Percentiles rank a stretch among this genome's conserved stretches.
Conservation (phyloP, 2,329 filamentous ascomycete species). For the Ophiocordyceps australis region DNA sequence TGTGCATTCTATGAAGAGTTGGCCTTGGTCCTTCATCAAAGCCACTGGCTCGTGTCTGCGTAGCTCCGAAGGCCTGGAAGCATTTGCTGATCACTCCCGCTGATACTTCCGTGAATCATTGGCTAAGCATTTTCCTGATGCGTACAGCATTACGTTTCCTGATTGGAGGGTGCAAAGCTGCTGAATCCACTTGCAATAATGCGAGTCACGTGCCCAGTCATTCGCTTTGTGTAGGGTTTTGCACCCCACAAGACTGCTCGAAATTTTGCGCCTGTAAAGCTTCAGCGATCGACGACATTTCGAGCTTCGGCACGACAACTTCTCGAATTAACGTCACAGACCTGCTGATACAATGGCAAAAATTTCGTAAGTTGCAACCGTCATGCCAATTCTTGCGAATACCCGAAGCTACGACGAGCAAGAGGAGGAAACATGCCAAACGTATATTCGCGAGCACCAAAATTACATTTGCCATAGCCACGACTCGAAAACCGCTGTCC, state of each 20-base stretch:
- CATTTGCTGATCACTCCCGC: too few relatives aligned
- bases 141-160: not conserved
- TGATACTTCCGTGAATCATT: too few relatives aligned
- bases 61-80: too few relatives aligned
- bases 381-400: constrained; percentile 5
- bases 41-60: too few relatives aligned
- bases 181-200: constrained; percentile 5
- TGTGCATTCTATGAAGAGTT: too few relatives aligned
- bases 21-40: too few relatives aligned
- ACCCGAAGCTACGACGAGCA: constrained; percentile 5
- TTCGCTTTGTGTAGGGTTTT: constrained; percentile 20
- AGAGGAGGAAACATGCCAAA: constrained; percentile 6
- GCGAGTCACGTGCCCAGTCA: constrained; percentile 14
- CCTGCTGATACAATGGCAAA: constrained; percentile 42
- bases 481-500: too few relatives aligned
- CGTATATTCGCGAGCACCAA: too few relatives aligned
- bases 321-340: constrained; percentile 21
- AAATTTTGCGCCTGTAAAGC: constrained; percentile 16
- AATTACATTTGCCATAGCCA: too few relatives aligned
- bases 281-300: constrained; percentile 14
- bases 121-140: too few relatives aligned
- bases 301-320: constrained; percentile 17
- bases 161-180: not conserved
- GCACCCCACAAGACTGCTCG: constrained; percentile 17
- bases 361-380: constrained; percentile 33